Evolutionary conservation across 441 rosid species (phyloP).

Genomic region (Rhodomyrtus psidioides): DNA sequence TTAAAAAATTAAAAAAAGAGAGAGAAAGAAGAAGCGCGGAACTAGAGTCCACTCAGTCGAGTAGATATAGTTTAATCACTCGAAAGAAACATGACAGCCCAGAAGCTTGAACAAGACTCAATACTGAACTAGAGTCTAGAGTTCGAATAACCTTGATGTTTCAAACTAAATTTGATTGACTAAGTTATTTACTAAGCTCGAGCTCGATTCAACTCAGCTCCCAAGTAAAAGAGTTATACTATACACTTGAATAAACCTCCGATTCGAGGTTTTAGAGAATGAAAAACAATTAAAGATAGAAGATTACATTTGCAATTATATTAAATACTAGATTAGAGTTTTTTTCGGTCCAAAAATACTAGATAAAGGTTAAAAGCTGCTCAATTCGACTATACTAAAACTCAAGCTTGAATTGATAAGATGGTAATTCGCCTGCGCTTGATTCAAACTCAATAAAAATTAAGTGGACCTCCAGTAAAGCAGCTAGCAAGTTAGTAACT

Average conservation of each 20-base stretch:
- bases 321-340: not conserved
- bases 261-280: not conserved
- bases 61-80: not conserved
- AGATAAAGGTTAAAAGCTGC: not conserved
- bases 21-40: not conserved
- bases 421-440: not conserved
- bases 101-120: not conserved
- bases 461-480: not conserved
- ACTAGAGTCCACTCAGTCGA: not conserved
- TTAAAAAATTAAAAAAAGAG: too few species aligned
- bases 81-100: not conserved
- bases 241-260: not conserved
- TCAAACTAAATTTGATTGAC: not conserved
- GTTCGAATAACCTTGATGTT: not conserved
- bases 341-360: not conserved
- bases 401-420: not conserved
- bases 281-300: not conserved
- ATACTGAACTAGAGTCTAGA: not conserved
- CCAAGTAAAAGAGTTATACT: not conserved
- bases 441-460: not conserved
- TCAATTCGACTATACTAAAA: not conserved
- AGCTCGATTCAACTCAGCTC: not conserved
- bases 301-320: not conserved
- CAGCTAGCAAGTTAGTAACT: not conserved
- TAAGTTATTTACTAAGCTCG: not conserved